Percentiles rank a stretch among this genome's conserved stretches.
Conservation (phyloP, 2,329 filamentous ascomycete species). For the Aspergillus ruber region DNA sequence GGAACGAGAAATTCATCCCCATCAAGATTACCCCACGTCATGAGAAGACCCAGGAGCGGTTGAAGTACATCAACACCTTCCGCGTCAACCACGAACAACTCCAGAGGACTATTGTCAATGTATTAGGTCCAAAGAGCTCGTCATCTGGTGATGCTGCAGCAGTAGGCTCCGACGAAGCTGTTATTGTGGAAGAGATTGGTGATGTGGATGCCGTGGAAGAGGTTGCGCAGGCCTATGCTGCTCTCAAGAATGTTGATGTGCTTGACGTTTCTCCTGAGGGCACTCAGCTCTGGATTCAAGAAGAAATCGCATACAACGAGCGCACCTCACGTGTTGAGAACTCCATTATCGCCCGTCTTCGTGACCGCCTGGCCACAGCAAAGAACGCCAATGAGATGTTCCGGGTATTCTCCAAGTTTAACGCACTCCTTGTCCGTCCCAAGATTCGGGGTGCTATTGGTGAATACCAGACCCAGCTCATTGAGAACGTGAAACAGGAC, state of each 20-base stretch:
- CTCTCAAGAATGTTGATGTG: conserved; percentile 88
- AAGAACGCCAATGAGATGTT: conserved; percentile 99
- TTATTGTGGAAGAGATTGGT: conserved; percentile 87
- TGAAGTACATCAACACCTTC: conserved; percentile 93
- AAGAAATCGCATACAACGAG: conserved; percentile 95
- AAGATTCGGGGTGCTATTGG: conserved; percentile 98
- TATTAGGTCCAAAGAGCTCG: conserved; percentile 71
- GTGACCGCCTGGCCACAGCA: conserved; percentile 87
- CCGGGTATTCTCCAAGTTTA: conserved; percentile 98
- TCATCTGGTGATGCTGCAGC: conserved; percentile 45
- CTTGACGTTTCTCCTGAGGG: conserved; percentile 87
- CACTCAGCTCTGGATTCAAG: conserved; percentile 85
- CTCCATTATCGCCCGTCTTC: conserved; percentile 89
- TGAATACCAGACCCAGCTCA: conserved; percentile 95
- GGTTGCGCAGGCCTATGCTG: conserved; percentile 88
- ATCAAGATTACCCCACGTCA: conserved; percentile 93
- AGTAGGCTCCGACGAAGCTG: conserved; percentile 51
- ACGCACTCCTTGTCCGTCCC: conserved; percentile 94
- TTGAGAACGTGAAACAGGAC: conserved; percentile 95
- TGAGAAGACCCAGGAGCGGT: conserved; percentile 76
- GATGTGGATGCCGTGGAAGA: conserved; percentile 97
- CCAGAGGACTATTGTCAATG: conserved; percentile 90
- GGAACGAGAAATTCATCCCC: conserved; percentile 96
- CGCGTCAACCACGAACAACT: conserved; percentile 96
- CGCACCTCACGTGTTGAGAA: conserved; percentile 96